phyloP scores from a whole-genome alignment of 2,329 filamentous ascomycete species.

The Xylaria polymorpha region DNA sequence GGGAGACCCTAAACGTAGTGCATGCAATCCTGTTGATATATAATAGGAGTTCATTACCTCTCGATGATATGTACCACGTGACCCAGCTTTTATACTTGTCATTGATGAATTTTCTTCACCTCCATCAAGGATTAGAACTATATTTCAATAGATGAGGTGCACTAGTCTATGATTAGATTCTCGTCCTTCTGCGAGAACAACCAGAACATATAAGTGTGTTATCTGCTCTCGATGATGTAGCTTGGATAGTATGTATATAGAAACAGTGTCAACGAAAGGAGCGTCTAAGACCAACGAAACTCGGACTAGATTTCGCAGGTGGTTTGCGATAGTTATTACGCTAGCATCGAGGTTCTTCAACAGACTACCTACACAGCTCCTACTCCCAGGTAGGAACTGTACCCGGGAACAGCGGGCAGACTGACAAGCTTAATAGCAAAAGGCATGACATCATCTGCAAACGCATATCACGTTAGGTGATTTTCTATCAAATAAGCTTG shows the following conservation, averaged over 20 bases:
- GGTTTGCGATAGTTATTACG: slow-evolving; percentile 3
- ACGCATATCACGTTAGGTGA: background rate
- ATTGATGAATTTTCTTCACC: background rate
- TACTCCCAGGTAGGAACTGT: background rate
- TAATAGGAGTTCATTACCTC: background rate
- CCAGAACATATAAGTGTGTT: background rate
- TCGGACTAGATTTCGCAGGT: slow-evolving; percentile 1
- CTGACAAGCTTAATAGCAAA: background rate
- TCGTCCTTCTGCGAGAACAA: background rate
- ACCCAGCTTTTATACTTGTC: background rate
- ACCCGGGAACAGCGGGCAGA: background rate
- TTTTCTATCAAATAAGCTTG: background rate
- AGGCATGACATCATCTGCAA: background rate
- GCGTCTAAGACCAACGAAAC: background rate
- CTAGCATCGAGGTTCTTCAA: background rate
- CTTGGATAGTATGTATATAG: background rate
- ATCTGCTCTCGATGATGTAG: background rate
- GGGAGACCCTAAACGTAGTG: background rate
- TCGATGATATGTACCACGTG: background rate
- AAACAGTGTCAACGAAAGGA: background rate
- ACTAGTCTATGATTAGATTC: background rate
- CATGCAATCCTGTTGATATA: background rate
- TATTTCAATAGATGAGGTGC: background rate
- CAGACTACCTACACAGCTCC: background rate
- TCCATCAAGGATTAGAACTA: background rate